Evolutionary conservation across 139 green algal genomes (phyloP), one percentile per base, ranked within the genome.

Genomic region (Chlamydomonas sp.): DNA sequence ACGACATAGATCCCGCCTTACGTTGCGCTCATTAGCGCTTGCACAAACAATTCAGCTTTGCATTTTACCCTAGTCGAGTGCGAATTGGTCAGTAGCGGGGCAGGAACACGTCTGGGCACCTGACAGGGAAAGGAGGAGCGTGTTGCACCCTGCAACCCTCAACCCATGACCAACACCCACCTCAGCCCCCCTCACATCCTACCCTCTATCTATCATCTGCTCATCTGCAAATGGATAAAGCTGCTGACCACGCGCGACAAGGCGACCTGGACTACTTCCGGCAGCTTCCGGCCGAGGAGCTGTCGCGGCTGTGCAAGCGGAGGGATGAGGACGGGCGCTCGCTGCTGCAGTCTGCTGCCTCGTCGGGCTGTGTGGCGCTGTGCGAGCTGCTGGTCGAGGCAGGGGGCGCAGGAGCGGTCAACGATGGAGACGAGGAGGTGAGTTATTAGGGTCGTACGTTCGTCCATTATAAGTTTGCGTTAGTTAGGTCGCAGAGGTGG

Each of bases 381-480:
- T 76, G 94, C 2, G 80, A 97, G 75, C 90, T 93, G 59, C 78
- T 97, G 31, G 74, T 91, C 59, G 78, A 89, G 3, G 63, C 84
- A 7, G 92, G 93, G 1, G 93, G 82, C 2, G 64, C 75, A 1
- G 67, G 57, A 9, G 80, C 61, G 1, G 89, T 95, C 2, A 93
- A 93, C 63, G 86, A 88, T n/a, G 72, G 82, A 16, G 95, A 97
- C 73, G 94, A 97, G 68, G 95, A 97, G 92, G 94, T 95, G 77
- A 78, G 15, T 67, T 18, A 61, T 17, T 14, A 57, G 79, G 75
- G 31, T 16, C 6, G 72, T 61, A 7, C 6, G n/a, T 8, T n/a
- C 7, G 8, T 58, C 17, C 5, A 18, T 18, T 5, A 74, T 31
- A 9, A 9, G 68, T 18, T 9, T 14, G 3, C 10, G 31, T 49